Conservation (phyloP, 2,329 filamentous ascomycete species). For the Colletotrichum somersetense region DNA sequence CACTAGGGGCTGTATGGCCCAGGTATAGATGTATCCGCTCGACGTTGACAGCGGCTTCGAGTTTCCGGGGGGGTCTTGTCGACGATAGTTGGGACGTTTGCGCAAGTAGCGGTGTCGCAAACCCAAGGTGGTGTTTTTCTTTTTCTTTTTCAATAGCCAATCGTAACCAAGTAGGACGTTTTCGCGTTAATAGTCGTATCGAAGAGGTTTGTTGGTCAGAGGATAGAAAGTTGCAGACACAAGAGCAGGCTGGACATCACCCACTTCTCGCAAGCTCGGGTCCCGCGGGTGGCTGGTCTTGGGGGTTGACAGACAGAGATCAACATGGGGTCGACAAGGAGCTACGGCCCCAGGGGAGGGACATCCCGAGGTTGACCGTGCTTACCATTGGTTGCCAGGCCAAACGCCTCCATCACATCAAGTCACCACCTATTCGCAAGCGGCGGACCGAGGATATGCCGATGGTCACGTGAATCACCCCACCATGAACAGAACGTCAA, state of each 20-base stretch:
- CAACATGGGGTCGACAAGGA: constrained; percentile 37
- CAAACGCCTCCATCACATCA: constrained; percentile 14
- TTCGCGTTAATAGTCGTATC: not conserved
- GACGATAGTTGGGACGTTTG: not conserved
- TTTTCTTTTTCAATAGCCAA: not conserved
- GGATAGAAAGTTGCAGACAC: constrained; percentile 14
- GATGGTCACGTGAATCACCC: constrained; percentile 22
- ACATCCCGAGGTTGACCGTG: constrained; percentile 42
- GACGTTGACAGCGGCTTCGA: constrained; percentile 6
- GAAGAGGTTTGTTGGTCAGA: constrained; percentile 3
- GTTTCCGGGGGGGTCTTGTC: not conserved
- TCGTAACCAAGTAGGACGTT: not conserved
- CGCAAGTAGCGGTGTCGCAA: not conserved
- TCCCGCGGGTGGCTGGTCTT: constrained; percentile 43
- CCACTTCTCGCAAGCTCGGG: constrained; percentile 39
- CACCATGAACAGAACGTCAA: constrained; percentile 24
- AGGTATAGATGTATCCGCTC: constrained; percentile 19
- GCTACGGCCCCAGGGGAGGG: constrained; percentile 25
- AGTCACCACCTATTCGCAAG: not conserved
- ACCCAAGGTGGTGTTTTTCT: no score
- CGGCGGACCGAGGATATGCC: constrained; percentile 26
- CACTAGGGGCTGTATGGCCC: constrained; percentile 32
- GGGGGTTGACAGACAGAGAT: constrained; percentile 31
- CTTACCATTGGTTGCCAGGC: constrained; percentile 43
- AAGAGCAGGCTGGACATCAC: constrained; percentile 29